Evolutionary conservation across 2,329 filamentous ascomycete genomes (phyloP).

Genomic region (Xylariaceae sp.): DNA sequence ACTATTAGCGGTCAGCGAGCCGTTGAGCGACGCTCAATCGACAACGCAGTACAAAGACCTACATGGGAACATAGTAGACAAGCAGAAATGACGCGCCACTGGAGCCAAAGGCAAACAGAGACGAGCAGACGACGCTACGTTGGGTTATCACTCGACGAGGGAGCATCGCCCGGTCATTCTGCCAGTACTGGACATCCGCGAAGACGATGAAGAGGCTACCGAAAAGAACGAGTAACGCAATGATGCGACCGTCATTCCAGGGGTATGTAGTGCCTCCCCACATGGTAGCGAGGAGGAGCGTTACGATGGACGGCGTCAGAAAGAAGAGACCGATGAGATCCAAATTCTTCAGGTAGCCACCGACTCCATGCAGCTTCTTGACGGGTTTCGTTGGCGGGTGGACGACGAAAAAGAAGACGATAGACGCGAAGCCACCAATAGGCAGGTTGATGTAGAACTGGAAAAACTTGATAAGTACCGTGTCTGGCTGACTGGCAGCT

Average conservation of each 20-base stretch:
- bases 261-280: slow-evolving; percentile 37
- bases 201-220: slow-evolving; percentile 32
- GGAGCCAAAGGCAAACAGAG: slow-evolving; percentile 17
- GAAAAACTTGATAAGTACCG: too few relatives aligned
- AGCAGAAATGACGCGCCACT: slow-evolving; percentile 29
- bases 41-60: too few relatives aligned
- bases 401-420: slow-evolving; percentile 16
- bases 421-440: slow-evolving; percentile 13
- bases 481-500: too few relatives aligned
- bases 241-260: slow-evolving; percentile 33
- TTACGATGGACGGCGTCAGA: slow-evolving; percentile 30
- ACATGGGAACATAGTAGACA: slow-evolving; percentile 33
- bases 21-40: too few relatives aligned
- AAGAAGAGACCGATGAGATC: slow-evolving; percentile 15
- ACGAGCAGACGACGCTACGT: slow-evolving; percentile 16
- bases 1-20: too few relatives aligned
- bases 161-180: slow-evolving; percentile 16
- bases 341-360: slow-evolving; percentile 9
- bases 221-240: slow-evolving; percentile 34
- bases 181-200: slow-evolving; percentile 21
- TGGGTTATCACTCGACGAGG: slow-evolving; percentile 22
- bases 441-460: slow-evolving; percentile 15
- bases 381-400: slow-evolving; percentile 3
- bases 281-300: slow-evolving; percentile 41
- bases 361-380: background rate